Percentiles rank a stretch among this genome's conserved stretches.
Evolutionary conservation across 768 basidiomycete genomes (phyloP).

Genomic region (Tulasnella sp.): DNA sequence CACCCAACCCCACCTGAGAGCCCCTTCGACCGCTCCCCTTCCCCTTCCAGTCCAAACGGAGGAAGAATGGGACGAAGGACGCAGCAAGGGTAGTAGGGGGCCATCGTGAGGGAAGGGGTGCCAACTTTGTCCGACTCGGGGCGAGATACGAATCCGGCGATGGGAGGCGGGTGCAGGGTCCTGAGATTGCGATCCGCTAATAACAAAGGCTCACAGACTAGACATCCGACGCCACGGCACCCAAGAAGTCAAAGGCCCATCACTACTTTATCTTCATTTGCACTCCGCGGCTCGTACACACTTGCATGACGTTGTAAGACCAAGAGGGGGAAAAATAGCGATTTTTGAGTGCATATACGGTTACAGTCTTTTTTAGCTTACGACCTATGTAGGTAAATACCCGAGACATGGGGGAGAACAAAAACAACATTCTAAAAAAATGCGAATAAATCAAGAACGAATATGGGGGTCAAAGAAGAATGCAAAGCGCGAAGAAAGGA

Average conservation of each 20-base stretch:
- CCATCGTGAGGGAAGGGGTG: background rate
- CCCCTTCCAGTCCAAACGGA: background rate
- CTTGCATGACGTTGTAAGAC: background rate
- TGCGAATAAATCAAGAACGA: background rate
- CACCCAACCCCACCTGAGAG: background rate
- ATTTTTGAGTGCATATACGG: background rate
- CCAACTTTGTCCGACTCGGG: background rate
- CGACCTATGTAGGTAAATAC: background rate
- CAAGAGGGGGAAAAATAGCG: background rate
- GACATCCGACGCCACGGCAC: conserved; percentile 3
- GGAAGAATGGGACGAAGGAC: background rate
- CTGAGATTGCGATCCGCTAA: background rate
- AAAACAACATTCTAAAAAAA: background rate
- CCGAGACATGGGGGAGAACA: background rate
- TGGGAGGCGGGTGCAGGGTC: background rate
- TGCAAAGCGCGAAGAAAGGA: background rate
- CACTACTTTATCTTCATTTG: no score
- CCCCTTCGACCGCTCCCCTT: background rate
- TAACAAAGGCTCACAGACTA: background rate
- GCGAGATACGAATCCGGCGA: background rate
- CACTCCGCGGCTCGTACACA: background rate
- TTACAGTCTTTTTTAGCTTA: background rate
- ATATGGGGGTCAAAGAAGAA: background rate
- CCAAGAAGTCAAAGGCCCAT: background rate
- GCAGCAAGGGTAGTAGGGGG: background rate